Evolutionary conservation across 169 alveolate genomes (phyloP).

Genomic region (Theileria orientalis): DNA sequence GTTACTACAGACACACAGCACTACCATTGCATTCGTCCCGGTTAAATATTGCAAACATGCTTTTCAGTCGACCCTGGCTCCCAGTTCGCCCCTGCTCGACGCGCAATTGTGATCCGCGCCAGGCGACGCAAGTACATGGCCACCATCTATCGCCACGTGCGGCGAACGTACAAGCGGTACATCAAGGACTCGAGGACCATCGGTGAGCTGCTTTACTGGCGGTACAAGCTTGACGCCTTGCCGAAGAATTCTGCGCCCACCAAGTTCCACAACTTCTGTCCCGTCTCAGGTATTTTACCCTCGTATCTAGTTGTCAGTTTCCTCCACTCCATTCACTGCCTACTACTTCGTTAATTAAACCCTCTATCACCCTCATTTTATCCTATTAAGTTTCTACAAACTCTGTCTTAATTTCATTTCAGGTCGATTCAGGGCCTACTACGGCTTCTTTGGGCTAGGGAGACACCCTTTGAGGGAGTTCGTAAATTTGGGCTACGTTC

Average conservation of each 20-base stretch:
- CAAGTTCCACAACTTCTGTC: constrained; percentile 65
- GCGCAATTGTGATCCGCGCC: constrained; percentile 64
- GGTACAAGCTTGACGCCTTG: constrained; percentile 61
- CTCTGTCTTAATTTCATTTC: not conserved
- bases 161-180: constrained; percentile 66
- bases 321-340: not conserved
- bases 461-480: constrained; percentile 72
- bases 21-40: no score
- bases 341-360: not conserved
- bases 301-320: no score
- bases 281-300: constrained; percentile 65
- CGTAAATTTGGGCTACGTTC: constrained; percentile 67
- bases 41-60: no score
- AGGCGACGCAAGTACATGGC: constrained; percentile 64
- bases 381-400: not conserved
- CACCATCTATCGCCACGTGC: constrained; percentile 63
- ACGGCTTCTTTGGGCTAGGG: constrained; percentile 67
- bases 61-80: constrained; percentile 45
- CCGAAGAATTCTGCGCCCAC: constrained; percentile 72
- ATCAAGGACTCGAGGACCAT: constrained; percentile 64
- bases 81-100: constrained; percentile 29
- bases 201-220: constrained; percentile 72
- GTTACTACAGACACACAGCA: no score
- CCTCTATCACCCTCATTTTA: not conserved
- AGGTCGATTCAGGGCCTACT: constrained; percentile 73